Evolutionary conservation across 2,329 filamentous ascomycete genomes (phyloP).

Genomic region (Juglanconis juglandina): DNA sequence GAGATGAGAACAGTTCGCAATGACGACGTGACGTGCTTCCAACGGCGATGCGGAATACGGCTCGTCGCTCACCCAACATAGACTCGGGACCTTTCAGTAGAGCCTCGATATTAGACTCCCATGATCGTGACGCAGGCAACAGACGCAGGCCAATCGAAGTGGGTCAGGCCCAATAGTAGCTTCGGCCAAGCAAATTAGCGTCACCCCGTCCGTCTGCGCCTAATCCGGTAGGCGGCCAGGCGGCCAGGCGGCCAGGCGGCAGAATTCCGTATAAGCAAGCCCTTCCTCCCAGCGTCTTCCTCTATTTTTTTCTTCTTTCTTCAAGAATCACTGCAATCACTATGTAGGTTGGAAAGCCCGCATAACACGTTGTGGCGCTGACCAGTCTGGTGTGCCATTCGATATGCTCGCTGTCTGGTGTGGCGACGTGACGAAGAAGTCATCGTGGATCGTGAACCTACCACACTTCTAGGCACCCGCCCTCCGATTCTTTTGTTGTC

Average conservation of each 20-base stretch:
- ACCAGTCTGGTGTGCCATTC: constrained; percentile 49
- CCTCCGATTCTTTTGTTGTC: no score
- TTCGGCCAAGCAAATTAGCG: not conserved
- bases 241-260: not conserved
- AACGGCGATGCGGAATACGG: no score
- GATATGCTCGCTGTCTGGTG: constrained; percentile 38
- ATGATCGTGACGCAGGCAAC: not conserved
- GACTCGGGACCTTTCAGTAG: not conserved
- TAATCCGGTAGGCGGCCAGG: constrained; percentile 3
- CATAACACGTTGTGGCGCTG: constrained; percentile 53
- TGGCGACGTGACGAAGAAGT: constrained; percentile 42
- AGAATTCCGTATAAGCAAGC: constrained; percentile 7
- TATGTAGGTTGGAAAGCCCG: constrained; percentile 43
- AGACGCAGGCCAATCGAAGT: not conserved
- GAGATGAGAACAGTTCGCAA: not conserved
- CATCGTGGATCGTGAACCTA: not conserved
- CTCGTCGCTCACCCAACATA: no score
- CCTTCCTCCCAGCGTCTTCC: constrained; percentile 4
- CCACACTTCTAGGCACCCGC: no score
- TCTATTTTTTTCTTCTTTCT: not conserved
- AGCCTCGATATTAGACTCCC: not conserved
- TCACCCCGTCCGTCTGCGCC: not conserved
- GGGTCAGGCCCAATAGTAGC: not conserved
- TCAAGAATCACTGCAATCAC: constrained; percentile 37
- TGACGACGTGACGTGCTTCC: no score